Evolutionary conservation across 163 green algal species (phyloP), one percentile per base, ranked within the genome.

Genomic region (Trebouxia gelatinosa): DNA sequence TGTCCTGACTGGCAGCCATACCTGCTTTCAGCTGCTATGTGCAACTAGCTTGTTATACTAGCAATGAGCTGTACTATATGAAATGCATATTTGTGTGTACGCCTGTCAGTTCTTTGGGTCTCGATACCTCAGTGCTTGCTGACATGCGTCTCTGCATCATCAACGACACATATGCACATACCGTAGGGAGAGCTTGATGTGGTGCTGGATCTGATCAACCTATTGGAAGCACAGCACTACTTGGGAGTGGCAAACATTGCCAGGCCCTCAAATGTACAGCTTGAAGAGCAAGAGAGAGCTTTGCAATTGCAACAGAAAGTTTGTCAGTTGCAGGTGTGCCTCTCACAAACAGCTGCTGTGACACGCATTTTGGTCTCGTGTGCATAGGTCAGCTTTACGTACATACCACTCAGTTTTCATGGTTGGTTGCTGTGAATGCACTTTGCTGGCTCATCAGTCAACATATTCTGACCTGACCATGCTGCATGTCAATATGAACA

Each of bases 121-220:
- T 54, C 43, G 9, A 13, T 54, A 13, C 9, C 43, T 23, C 43
- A 13, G 9, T 3, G 19, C 26, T 37, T 19, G 57, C 2, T 2
- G 2, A 35, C 5, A 32, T 39, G 13, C 9, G 26, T 19, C 21
- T 11, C 54, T 66, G 57, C 13, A 66, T 29, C 2, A 32, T 29
- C 31, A 5, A 11, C 26, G 2, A 35, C 19, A 3, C 26, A 31
- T 29, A 11, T 28, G 57, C 19, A 28, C 28, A 17, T 31, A n/a
- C n/a, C 46, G 46, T 28, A 76, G 68, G 68, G 68, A n/a, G 68
- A 76, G 16, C 28, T 76, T 16, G 40, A 76, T 39, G 43, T 76
- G n/a, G 16, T 76, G 28, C 68, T 76, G 43, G 68, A 76, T 17
- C 19, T 76, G 40, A 76, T 76, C n/a, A 72, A 72, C 35, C 35